Evolutionary conservation across 768 basidiomycete genomes (phyloP).

Genomic region (Pisolithus orientalis): DNA sequence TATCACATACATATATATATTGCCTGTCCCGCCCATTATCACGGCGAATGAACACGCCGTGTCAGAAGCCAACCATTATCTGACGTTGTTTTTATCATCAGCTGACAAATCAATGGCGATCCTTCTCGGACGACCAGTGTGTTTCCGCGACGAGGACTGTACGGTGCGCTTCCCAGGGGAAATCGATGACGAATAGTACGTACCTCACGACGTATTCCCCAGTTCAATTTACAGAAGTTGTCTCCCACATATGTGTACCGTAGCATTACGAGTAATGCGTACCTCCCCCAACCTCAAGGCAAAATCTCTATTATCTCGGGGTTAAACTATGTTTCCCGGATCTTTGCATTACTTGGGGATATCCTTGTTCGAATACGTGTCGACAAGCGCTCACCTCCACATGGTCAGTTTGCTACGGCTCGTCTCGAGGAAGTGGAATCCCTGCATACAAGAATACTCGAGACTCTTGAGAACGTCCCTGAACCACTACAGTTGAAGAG

Average conservation of each 20-base stretch:
- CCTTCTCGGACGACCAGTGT: slow-evolving; percentile 77
- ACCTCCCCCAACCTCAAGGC: slow-evolving; percentile 82
- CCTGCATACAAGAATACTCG: slow-evolving; percentile 69
- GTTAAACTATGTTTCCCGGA: slow-evolving; percentile 79
- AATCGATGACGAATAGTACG: slow-evolving; percentile 85
- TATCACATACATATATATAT: slow-evolving; percentile 8
- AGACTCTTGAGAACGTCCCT: slow-evolving; percentile 70
- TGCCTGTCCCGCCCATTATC: background rate
- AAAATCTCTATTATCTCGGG: slow-evolving; percentile 83
- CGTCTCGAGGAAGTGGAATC: slow-evolving; percentile 80
- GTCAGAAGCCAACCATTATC: no score
- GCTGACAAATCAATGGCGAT: slow-evolving; percentile 91
- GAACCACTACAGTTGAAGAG: slow-evolving; percentile 68
- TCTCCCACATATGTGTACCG: no score
- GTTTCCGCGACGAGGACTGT: slow-evolving; percentile 85
- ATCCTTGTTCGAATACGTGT: slow-evolving; percentile 83
- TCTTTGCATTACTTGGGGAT: slow-evolving; percentile 81
- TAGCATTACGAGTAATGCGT: slow-evolving; percentile 79
- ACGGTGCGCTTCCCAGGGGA: slow-evolving; percentile 85
- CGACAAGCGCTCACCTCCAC: slow-evolving; percentile 80
- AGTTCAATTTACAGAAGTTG: slow-evolving; percentile 10
- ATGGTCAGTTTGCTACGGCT: slow-evolving; percentile 80
- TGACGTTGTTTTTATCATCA: slow-evolving; percentile 21
- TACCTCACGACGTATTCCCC: slow-evolving; percentile 16
- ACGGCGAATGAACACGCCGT: no score